Evolutionary conservation across 106 monocot species (phyloP).

Genomic region (Dactylorhiza incarnata): DNA sequence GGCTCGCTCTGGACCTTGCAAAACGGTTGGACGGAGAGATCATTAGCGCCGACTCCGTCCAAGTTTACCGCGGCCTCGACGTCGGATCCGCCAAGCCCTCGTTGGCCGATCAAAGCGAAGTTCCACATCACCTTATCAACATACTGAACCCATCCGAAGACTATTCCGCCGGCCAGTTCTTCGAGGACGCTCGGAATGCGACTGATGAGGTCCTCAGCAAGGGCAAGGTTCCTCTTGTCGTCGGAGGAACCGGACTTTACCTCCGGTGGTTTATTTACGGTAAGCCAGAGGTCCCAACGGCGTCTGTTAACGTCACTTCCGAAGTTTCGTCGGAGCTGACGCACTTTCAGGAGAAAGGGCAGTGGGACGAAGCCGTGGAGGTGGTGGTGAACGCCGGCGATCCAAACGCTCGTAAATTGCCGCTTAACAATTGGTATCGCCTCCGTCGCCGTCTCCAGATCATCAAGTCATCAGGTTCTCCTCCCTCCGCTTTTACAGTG

Average conservation of each 20-base stretch:
- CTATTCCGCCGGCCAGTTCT: conserved; percentile 69
- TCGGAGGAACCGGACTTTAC: conserved; percentile 87
- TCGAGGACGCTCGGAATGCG: conserved; percentile 58
- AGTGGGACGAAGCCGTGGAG: conserved; percentile 74
- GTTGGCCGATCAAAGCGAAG: conserved; percentile 20
- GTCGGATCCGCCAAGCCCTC: conserved; percentile 69
- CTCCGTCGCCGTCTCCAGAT: conserved; percentile 76
- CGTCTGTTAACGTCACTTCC: conserved; percentile 25
- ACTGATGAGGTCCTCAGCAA: conserved; percentile 39
- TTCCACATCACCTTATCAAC: conserved; percentile 83
- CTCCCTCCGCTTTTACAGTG: conserved; percentile 62
- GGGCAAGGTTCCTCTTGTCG: conserved; percentile 58
- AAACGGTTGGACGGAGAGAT: conserved; percentile 57
- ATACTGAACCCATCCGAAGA: conserved; percentile 65
- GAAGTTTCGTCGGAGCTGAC: conserved; percentile 41
- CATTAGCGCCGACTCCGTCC: conserved; percentile 64
- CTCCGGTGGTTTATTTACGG: conserved; percentile 90
- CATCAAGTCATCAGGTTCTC: conserved; percentile 54
- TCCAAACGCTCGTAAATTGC: conserved; percentile 40
- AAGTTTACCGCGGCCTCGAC: conserved; percentile 63
- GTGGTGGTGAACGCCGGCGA: conserved; percentile 65
- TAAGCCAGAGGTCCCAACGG: conserved; percentile 72
- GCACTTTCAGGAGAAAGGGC: conserved; percentile 34
- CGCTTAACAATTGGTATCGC: conserved; percentile 80
- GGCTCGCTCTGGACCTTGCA: conserved; percentile 51